These are phyloP conservation scores for Colletotrichum sp. DNA, from an alignment of 2,329 filamentous ascomycete genomes.

Conservation along the genomic window DNA sequence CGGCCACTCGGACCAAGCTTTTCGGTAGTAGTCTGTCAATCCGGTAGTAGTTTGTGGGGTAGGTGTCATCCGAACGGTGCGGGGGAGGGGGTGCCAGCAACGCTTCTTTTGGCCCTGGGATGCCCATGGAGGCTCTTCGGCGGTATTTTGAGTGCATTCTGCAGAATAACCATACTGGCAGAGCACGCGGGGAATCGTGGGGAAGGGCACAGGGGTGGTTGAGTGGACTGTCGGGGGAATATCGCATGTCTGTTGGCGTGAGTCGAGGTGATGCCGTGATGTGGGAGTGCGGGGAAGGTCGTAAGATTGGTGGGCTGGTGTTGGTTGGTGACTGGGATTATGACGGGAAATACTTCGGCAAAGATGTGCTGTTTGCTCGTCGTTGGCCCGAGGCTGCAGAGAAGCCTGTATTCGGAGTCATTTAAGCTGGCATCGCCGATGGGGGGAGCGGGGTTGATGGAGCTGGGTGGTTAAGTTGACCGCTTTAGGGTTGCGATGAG, in stretches of 20 bases:
- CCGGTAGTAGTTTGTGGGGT: neutral
- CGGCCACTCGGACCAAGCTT: neutral
- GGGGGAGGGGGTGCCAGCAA: neutral
- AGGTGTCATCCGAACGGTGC: neutral
- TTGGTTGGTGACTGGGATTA: neutral
- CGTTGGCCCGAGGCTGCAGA: neutral
- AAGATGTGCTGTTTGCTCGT: neutral
- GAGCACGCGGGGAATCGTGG: slow-evolving; percentile 6
- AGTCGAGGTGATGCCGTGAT: neutral
- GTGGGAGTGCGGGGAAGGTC: slow-evolving; percentile 8
- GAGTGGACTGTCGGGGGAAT: neutral
- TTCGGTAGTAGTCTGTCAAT: neutral
- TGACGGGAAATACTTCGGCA: slow-evolving; percentile 1
- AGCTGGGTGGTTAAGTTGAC: neutral
- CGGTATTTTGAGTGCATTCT: neutral
- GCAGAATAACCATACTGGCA: neutral
- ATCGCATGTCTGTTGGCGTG: neutral
- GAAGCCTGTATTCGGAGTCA: neutral
- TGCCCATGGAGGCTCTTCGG: neutral
- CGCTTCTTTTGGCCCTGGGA: neutral
- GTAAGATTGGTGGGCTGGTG: neutral
- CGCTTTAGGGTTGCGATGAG: neutral
- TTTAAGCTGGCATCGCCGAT: neutral
- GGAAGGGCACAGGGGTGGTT: neutral
- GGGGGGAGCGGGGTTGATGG: neutral